These are phyloP conservation scores for Lizonia empirigonia DNA, from an alignment of 2,329 filamentous ascomycete species.

Conservation along the genomic window DNA sequence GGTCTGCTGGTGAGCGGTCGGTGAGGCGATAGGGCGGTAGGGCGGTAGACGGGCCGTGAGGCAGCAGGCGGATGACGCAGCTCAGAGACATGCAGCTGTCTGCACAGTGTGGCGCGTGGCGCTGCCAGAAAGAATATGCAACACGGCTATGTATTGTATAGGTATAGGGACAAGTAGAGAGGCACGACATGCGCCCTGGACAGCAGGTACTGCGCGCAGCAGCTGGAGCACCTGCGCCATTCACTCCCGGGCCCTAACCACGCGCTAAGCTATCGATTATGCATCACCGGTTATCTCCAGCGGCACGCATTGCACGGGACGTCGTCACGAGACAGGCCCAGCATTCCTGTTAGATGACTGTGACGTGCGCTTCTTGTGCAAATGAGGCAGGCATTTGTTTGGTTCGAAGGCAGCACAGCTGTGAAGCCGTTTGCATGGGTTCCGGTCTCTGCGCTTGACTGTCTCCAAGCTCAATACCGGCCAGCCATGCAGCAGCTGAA, in stretches of 20 bases:
- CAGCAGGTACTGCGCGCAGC: slow-evolving; percentile 2
- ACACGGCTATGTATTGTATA: background rate
- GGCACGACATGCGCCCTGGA: slow-evolving; percentile 6
- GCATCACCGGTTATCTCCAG: slow-evolving; percentile 17
- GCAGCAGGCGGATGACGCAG: slow-evolving; percentile 41
- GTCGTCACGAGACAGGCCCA: slow-evolving; percentile 6
- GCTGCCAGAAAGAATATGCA: background rate
- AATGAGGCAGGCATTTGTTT: too few relatives aligned
- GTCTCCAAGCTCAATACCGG: background rate
- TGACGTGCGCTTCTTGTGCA: too few relatives aligned
- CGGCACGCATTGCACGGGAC: slow-evolving; percentile 5
- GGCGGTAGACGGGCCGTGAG: slow-evolving; percentile 27
- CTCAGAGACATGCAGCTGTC: slow-evolving; percentile 35
- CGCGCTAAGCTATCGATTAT: slow-evolving; percentile 26
- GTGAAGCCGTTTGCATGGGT: too few relatives aligned
- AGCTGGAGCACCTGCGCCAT: slow-evolving; percentile 7
- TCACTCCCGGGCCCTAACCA: background rate
- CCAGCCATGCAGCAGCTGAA: background rate
- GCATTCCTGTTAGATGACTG: background rate
- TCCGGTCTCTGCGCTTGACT: too few relatives aligned
- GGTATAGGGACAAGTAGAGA: slow-evolving; percentile 13
- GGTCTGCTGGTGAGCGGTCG: slow-evolving; percentile 32
- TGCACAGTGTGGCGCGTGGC: slow-evolving; percentile 15
- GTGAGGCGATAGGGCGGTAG: slow-evolving; percentile 33
- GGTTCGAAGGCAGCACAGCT: too few relatives aligned